Evolutionary conservation across 2,329 filamentous ascomycete species (phyloP).

Genomic region (Penicillium expansum): DNA sequence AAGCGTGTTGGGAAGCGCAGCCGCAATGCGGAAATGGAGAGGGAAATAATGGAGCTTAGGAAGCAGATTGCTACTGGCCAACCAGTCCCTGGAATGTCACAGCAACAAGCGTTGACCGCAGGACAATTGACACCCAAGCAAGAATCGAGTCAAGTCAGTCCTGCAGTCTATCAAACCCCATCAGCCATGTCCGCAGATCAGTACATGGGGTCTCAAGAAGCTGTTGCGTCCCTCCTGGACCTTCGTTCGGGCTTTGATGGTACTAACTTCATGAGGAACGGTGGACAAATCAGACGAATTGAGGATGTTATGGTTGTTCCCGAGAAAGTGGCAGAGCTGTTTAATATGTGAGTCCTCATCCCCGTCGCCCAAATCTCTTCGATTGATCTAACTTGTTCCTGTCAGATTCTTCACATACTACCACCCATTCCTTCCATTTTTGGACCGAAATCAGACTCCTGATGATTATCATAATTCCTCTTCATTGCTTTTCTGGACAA

Average conservation of each 20-base stretch:
- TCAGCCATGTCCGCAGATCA: constrained; percentile 41
- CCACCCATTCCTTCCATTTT: constrained; percentile 63
- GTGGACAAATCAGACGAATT: constrained; percentile 51
- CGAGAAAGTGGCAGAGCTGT: constrained; percentile 46
- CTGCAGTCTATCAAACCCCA: constrained; percentile 35
- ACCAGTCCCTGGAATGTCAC: constrained; percentile 19
- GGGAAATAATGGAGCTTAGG: constrained; percentile 53
- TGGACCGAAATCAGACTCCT: constrained; percentile 54
- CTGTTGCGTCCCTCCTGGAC: constrained; percentile 51
- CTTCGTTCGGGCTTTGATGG: constrained; percentile 48
- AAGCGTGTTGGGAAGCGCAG: constrained; percentile 66
- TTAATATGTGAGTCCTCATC: constrained; percentile 39
- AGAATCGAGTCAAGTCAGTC: constrained; percentile 37
- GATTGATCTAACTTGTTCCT: constrained; percentile 22
- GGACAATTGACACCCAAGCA: constrained; percentile 36
- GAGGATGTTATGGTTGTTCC: constrained; percentile 49
- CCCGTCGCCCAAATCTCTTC: neutral
- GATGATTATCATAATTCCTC: constrained; percentile 59
- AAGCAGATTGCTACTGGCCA: constrained; percentile 45
- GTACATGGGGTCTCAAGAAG: constrained; percentile 49
- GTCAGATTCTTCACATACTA: constrained; percentile 62
- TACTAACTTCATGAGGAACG: constrained; percentile 47
- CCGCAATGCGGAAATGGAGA: constrained; percentile 63
- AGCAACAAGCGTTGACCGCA: constrained; percentile 24
- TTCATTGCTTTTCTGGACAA: constrained; percentile 67